Evolutionary conservation across 2,329 filamentous ascomycete genomes (phyloP), one percentile per base, ranked within the genome.

Genomic region (Trichophaea hybrida): DNA sequence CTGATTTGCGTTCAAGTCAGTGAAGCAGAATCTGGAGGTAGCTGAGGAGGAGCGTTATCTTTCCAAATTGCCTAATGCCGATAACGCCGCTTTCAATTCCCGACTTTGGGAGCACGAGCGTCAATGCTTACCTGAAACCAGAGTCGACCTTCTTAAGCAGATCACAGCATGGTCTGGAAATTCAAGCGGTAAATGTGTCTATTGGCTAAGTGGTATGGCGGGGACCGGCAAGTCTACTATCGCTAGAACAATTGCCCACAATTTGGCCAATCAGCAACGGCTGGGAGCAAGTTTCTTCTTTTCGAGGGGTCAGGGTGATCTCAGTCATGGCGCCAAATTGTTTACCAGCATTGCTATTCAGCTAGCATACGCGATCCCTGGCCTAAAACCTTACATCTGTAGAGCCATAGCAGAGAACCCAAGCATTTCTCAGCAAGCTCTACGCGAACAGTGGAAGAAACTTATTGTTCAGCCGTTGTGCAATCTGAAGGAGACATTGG

Each of bases 401-500:
- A 24, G 6, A 34, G 54, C 54, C 34, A 49, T 57, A 31, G n/a
- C 5, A 6, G 24, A 57, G 6, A 10, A 33, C 6, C 38, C 37
- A 13, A 40, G 49, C 24, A 70, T 75, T 32, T 7, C 64, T 13
- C 58, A 55, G 4, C 71, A 72, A 50, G 13, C 61, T 13, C 49
- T 72, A 2, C 59, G 53, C 24, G 67, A 74, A 15, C 74, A 77
- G 59, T 76, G 75, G 60, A 67, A 73, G 1, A 71, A 70, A 54
- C 72, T 77, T 0, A 66, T 76, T 44, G 46, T 72, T 0, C 34
- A 71, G 6, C 74, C 74, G 33, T 40, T 57, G 31, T 46, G 7
- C 10, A 6, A 31, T 1, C 60, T 76, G 0, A 57, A 52, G 50
- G 61, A 59, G 40, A 31, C 65, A 40, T 43, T 55, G 50, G n/a